These are phyloP conservation scores for Neurospora sp. DNA, from an alignment of 2,329 filamentous ascomycete species.

Conservation along the genomic window DNA sequence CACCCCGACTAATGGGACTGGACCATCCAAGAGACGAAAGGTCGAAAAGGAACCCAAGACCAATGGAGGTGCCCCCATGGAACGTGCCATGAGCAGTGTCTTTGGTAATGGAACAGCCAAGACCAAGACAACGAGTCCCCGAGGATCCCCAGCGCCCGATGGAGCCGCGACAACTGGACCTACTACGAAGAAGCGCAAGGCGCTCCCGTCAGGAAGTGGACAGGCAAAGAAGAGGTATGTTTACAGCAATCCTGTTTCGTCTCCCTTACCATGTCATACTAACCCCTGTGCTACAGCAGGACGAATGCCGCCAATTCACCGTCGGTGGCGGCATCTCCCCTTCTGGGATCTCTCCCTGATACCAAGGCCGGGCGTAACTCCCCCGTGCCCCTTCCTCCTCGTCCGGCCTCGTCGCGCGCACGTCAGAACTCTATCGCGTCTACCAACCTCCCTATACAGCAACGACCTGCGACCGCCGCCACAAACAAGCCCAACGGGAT, in stretches of 20 bases:
- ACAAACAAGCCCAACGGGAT: slow-evolving; percentile 52
- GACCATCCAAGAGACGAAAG: slow-evolving; percentile 66
- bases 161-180: slow-evolving; percentile 20
- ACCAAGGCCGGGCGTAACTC: slow-evolving; percentile 41
- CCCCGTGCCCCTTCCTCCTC: slow-evolving; percentile 49
- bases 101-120: slow-evolving; percentile 43
- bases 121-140: slow-evolving; percentile 52
- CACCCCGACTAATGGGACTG: slow-evolving; percentile 36
- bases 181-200: slow-evolving; percentile 61
- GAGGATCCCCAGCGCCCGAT: slow-evolving; percentile 58
- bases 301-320: slow-evolving; percentile 48
- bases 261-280: slow-evolving; percentile 3
- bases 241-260: slow-evolving; percentile 15
- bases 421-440: slow-evolving; percentile 65
- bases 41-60: slow-evolving; percentile 57
- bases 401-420: slow-evolving; percentile 59
- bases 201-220: slow-evolving; percentile 52
- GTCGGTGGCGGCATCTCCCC: slow-evolving; percentile 64
- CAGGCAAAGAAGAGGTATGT: slow-evolving; percentile 69
- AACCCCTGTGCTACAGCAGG: slow-evolving; percentile 14
- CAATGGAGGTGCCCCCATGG: slow-evolving; percentile 43
- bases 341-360: slow-evolving; percentile 60
- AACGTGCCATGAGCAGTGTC: slow-evolving; percentile 56
- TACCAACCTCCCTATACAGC: slow-evolving; percentile 41
- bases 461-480: slow-evolving; percentile 48